These are phyloP conservation scores for Gleditsia sinensis DNA, from an alignment of 306 rosid genomes.

Conservation along the genomic window DNA sequence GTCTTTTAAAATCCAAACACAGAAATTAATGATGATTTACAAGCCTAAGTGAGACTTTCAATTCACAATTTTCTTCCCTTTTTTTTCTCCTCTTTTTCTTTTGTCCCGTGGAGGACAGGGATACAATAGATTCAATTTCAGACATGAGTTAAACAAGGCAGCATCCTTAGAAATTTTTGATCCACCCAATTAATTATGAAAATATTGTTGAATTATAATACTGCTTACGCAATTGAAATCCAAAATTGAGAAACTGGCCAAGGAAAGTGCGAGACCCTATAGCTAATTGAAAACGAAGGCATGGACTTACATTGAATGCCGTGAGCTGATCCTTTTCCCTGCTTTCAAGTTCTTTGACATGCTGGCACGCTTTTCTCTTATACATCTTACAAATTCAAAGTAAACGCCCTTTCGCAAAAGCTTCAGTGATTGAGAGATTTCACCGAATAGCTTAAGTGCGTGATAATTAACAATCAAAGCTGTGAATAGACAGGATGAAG, in stretches of 20 bases:
- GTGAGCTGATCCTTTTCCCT: conserved; percentile 76
- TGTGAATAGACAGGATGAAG: background rate
- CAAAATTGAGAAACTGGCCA: background rate
- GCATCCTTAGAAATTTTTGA: background rate
- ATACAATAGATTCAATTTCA: background rate
- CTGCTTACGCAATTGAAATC: background rate
- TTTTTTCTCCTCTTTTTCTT: background rate
- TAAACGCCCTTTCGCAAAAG: background rate
- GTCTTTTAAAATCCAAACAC: background rate
- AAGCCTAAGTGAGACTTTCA: background rate
- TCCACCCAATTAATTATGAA: background rate
- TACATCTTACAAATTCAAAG: conserved; percentile 52
- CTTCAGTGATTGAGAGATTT: conserved; percentile 2
- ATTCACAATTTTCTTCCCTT: background rate
- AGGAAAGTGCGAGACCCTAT: background rate
- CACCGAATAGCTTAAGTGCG: background rate
- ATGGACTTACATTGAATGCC: conserved; percentile 59
- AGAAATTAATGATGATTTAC: background rate
- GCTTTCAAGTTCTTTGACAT: conserved; percentile 68
- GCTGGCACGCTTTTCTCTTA: conserved; percentile 72
- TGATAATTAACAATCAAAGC: background rate
- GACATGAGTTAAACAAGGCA: background rate
- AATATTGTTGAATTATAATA: background rate
- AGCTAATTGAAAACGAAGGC: background rate
- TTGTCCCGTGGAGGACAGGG: background rate